Percentiles rank a stretch among this genome's conserved stretches.
Conservation (phyloP, 2,329 filamentous ascomycete genomes). For the Decorospora gaudefroyi region DNA sequence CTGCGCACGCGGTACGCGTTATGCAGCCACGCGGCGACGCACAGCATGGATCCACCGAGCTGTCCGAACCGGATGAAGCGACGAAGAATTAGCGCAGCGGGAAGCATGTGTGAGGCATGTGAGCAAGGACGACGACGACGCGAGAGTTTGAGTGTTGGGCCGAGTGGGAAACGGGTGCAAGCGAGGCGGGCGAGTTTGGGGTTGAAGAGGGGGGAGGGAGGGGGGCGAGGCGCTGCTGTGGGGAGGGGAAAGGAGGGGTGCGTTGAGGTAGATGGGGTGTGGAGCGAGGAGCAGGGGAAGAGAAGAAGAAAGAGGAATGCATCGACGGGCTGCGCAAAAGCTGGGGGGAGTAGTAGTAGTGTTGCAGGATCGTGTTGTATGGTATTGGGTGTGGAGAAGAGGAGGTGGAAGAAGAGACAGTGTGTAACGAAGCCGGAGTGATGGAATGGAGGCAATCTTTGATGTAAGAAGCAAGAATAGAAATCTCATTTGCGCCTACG, state of each 20-base stretch:
- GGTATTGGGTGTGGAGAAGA: too few relatives aligned
- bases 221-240: too few relatives aligned
- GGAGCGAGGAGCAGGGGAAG: neutral
- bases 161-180: neutral
- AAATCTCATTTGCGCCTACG: neutral
- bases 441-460: neutral
- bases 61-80: conserved; percentile 38
- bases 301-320: neutral
- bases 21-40: conserved; percentile 29
- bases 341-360: too few relatives aligned
- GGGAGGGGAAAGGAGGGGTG: neutral
- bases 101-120: conserved; percentile 20
- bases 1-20: conserved; percentile 22
- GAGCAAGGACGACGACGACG: conserved; percentile 9
- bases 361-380: too few relatives aligned
- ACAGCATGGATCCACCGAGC: conserved; percentile 20
- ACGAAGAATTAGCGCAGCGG: neutral
- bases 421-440: too few relatives aligned
- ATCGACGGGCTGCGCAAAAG: neutral
- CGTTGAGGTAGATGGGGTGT: neutral
- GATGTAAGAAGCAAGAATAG: neutral
- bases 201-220: neutral
- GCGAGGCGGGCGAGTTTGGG: neutral
- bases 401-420: neutral
- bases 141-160: conserved; percentile 26